Evolutionary conservation across 257 asterid species (phyloP).

Genomic region (Jasminum sambac): DNA sequence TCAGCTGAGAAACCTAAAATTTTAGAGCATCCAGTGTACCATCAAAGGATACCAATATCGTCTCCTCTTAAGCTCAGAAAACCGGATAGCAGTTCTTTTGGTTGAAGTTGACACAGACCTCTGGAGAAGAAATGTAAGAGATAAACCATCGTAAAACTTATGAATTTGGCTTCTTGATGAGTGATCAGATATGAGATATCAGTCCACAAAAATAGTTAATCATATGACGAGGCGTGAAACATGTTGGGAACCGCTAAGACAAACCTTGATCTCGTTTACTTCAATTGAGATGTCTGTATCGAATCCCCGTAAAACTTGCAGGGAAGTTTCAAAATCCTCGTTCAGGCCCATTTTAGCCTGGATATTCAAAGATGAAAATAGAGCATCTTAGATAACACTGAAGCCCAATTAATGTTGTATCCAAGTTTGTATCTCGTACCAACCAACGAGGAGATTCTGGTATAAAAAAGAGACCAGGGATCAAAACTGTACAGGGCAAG

Average conservation of each 20-base stretch:
- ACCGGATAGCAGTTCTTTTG: slow-evolving; percentile 62
- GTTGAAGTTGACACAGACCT: slow-evolving; percentile 75
- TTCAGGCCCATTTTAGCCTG: slow-evolving; percentile 82
- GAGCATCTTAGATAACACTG: slow-evolving; percentile 19
- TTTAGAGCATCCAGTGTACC: slow-evolving; percentile 42
- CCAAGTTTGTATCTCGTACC: slow-evolving; percentile 53
- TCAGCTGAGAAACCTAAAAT: background rate
- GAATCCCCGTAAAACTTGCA: slow-evolving; percentile 85
- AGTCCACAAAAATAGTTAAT: slow-evolving; percentile 5
- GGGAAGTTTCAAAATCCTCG: slow-evolving; percentile 76
- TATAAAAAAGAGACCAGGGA: slow-evolving; percentile 85
- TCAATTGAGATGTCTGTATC: slow-evolving; percentile 75
- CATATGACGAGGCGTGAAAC: background rate
- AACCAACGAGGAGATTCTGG: slow-evolving; percentile 99
- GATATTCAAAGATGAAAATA: slow-evolving; percentile 14
- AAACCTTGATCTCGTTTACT: slow-evolving; percentile 84
- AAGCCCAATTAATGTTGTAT: slow-evolving; percentile 13
- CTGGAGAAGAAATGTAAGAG: slow-evolving; percentile 37
- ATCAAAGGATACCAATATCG: slow-evolving; percentile 76
- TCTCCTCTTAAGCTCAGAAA: slow-evolving; percentile 77
- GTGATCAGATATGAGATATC: slow-evolving; percentile 10
- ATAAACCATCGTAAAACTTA: slow-evolving; percentile 18
- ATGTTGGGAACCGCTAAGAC: background rate
- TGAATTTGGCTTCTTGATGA: slow-evolving; percentile 1
- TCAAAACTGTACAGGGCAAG: slow-evolving; percentile 79